A percentile compares a stretch with the other conserved stretches of the same genome.
phyloP scores from a whole-genome alignment of 1,139 yeast genomes.

The Pichiaceae sp. region DNA sequence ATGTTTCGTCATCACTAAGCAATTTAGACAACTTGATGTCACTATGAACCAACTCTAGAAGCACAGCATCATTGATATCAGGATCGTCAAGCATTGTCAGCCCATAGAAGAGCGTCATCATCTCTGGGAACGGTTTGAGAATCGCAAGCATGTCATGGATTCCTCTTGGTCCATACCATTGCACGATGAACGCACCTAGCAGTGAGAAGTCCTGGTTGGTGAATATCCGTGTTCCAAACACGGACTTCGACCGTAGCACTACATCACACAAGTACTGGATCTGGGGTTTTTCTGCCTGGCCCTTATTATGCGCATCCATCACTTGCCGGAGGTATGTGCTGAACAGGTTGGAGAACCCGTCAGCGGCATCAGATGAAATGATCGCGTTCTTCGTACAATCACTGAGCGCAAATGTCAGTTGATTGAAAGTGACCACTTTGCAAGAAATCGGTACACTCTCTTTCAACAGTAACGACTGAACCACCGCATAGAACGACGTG shows the following conservation, averaged over 20 bases:
- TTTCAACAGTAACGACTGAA: slow-evolving; percentile 1
- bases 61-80: background rate
- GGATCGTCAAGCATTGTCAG: slow-evolving; percentile 1
- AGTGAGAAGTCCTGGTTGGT: background rate
- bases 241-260: background rate
- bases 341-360: slow-evolving; percentile 1
- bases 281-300: background rate
- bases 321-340: slow-evolving; percentile 1
- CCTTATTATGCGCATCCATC: background rate
- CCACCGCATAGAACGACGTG: background rate
- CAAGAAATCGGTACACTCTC: background rate
- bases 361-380: slow-evolving; percentile 1
- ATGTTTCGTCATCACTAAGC: background rate
- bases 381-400: slow-evolving; percentile 1
- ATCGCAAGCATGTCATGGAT: background rate
- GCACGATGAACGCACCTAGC: slow-evolving; percentile 2
- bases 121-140: background rate
- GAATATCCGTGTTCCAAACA: slow-evolving; percentile 2
- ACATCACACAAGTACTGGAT: slow-evolving; percentile 1
- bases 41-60: background rate
- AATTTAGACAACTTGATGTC: too few relatives aligned
- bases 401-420: background rate
- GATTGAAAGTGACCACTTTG: slow-evolving; percentile 1
- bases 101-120: slow-evolving; percentile 1
- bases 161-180: slow-evolving; percentile 2